A percentile compares a stretch with the other conserved stretches of the same genome.
phyloP scores from a whole-genome alignment of 1,139 yeast species.

The Arxiozyma slooffiae region DNA sequence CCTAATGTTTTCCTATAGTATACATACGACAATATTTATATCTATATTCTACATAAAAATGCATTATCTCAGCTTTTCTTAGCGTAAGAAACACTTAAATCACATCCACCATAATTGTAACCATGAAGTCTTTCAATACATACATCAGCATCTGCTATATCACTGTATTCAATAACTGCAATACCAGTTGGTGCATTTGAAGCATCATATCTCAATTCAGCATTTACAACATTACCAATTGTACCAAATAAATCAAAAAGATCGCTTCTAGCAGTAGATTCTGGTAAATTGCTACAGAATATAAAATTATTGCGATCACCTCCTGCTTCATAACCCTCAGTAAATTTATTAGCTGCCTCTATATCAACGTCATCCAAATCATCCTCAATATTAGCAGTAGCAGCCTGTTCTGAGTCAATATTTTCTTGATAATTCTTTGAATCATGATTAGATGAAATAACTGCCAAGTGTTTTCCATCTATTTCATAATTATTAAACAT shows the following conservation, averaged over 20 bases:
- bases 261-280: constrained; percentile 79
- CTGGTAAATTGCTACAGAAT: constrained; percentile 73
- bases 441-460: constrained; percentile 48
- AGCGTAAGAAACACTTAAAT: constrained; percentile 54
- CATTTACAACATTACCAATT: constrained; percentile 64
- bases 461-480: constrained; percentile 60
- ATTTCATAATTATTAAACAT: constrained; percentile 55
- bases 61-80: constrained; percentile 2
- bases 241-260: constrained; percentile 79
- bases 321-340: constrained; percentile 20
- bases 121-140: constrained; percentile 69
- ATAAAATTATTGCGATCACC: constrained; percentile 64
- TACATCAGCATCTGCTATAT: constrained; percentile 57
- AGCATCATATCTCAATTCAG: constrained; percentile 62
- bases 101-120: constrained; percentile 79
- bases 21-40: background rate
- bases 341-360: constrained; percentile 5
- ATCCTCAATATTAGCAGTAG: constrained; percentile 9
- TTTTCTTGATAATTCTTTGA: constrained; percentile 8
- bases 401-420: background rate
- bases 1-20: background rate
- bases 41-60: background rate
- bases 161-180: constrained; percentile 74
- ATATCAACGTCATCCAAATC: background rate
- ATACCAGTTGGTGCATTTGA: constrained; percentile 68